A percentile compares a stretch with the other conserved stretches of the same genome.
Evolutionary conservation across 768 basidiomycete species (phyloP).

Genomic region (Amanita brunnescens): DNA sequence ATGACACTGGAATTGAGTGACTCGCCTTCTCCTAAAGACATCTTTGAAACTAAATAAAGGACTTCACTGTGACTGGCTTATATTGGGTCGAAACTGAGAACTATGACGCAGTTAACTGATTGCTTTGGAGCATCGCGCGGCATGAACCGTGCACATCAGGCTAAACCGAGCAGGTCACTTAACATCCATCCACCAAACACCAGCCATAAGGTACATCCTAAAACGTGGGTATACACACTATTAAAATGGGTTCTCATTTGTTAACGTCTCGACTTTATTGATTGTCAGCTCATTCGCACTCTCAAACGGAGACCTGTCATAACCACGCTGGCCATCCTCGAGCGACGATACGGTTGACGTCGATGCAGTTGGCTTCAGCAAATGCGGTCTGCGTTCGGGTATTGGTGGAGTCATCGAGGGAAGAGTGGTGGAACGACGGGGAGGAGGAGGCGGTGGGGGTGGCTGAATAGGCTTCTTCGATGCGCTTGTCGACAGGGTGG

Average conservation of each 20-base stretch:
- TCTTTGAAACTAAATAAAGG: too few relatives aligned
- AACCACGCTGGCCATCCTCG: constrained; percentile 13
- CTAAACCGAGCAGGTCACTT: too few relatives aligned
- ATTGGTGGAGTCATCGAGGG: constrained; percentile 33
- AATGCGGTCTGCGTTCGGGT: constrained; percentile 32
- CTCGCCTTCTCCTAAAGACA: too few relatives aligned
- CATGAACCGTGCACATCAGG: too few relatives aligned
- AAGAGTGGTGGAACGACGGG: constrained; percentile 33
- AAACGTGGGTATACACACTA: constrained; percentile 6
- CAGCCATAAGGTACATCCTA: background rate
- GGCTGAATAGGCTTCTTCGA: constrained; percentile 17
- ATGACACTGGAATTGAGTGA: too few relatives aligned
- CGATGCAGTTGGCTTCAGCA: background rate
- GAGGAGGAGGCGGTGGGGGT: constrained; percentile 64
- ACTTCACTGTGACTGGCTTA: too few relatives aligned
- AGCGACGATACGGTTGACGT: background rate
- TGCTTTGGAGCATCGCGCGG: too few relatives aligned
- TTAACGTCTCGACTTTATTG: background rate
- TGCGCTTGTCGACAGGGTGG: background rate
- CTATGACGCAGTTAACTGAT: too few relatives aligned
- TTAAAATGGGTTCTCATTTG: constrained; percentile 1
- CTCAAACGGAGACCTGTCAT: constrained; percentile 58
- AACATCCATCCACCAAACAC: too few relatives aligned
- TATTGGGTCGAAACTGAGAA: too few relatives aligned
- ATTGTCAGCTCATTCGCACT: constrained; percentile 42